phyloP scores from a whole-genome alignment of 1,284 basidiomycete species.

The Apiotrichum gamsii region DNA sequence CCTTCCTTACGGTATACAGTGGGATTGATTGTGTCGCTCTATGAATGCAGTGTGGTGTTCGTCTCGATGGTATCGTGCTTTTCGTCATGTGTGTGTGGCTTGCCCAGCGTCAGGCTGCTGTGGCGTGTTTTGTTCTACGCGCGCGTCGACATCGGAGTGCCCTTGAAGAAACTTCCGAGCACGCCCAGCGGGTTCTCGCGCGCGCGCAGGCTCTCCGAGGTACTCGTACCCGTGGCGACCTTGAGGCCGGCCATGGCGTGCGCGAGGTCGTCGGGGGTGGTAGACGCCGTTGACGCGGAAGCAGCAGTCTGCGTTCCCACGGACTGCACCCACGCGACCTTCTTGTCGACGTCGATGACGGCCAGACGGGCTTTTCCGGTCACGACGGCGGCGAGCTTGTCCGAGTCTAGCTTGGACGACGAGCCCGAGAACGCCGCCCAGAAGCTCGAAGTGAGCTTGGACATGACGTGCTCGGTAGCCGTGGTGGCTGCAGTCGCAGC shows the following conservation, averaged over 20 bases:
- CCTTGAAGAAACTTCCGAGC: constrained; percentile 24
- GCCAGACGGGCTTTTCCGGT: constrained; percentile 44
- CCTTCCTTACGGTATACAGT: no score
- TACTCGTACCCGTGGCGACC: constrained; percentile 24
- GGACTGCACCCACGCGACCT: constrained; percentile 2
- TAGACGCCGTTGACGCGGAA: background rate
- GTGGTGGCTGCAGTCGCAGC: constrained; percentile 26
- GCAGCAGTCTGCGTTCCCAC: constrained; percentile 1
- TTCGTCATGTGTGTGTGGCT: no score
- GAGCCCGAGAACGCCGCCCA: constrained; percentile 45
- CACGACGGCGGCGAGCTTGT: constrained; percentile 49
- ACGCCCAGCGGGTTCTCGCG: constrained; percentile 28
- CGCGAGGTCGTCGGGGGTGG: constrained; percentile 20
- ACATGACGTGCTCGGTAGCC: constrained; percentile 43
- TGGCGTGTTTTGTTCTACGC: background rate
- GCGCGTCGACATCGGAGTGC: background rate
- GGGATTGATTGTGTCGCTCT: no score
- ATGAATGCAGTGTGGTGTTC: no score
- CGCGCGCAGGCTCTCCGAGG: constrained; percentile 13
- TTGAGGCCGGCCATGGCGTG: constrained; percentile 30
- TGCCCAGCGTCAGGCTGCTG: background rate
- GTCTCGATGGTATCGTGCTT: no score
- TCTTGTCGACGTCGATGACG: constrained; percentile 28
- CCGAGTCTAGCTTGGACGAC: constrained; percentile 33
- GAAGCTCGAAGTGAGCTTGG: constrained; percentile 46